Base-by-base conservation (phyloP, 2,329 filamentous ascomycete species). In the Coniella vitis region DNA sequence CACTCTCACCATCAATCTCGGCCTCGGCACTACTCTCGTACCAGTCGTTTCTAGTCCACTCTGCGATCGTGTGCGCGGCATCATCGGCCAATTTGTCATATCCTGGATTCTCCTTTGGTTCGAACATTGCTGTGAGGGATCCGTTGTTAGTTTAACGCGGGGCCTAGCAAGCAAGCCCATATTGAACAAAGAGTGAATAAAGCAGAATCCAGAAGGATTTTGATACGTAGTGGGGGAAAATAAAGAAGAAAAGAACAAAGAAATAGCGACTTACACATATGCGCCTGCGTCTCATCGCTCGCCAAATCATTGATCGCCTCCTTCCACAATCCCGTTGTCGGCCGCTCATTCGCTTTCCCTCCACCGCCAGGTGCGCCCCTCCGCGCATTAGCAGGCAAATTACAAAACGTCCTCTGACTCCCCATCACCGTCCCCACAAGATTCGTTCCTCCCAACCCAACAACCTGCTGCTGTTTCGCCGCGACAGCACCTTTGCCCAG, bases 401-500 rank as follows among this genome's bases (percentile, higher is more conserved):
- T 87, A 69, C 90, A 95, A 63, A 97, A 98, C 0, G 91, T 97
- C 57, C 93, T 76, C 54, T 90, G 75, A 44, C 76, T 79, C 1
- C 84, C 83, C 16, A 86, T 65, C 32, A 87, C 75, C 22, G 74
- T 75, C 21, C 75, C 71, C 47, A 78, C 69, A 19, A 86, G 65
- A 34, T 87, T 75, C 25, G 75, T 75, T 22, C 75, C 71, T 46
- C 78, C 69, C 65, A 83, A 62, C 60, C 70, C 69, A 52, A 71
- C 63, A 68, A 75, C 45, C 52, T 54, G 48, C 59, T 48, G 47
- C 35, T 56, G 51, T 67, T 77, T 72, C 60, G 74, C 25, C 25
- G 25, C 60, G 45, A 72, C 65, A 13, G 86, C 84, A 13, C 79
- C 82, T 59, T 78, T 75, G 2, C 90, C 90, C 21, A 98, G 78